Conservation (phyloP, 495 filamentous ascomycete genomes). For the Neurospora sp. region DNA sequence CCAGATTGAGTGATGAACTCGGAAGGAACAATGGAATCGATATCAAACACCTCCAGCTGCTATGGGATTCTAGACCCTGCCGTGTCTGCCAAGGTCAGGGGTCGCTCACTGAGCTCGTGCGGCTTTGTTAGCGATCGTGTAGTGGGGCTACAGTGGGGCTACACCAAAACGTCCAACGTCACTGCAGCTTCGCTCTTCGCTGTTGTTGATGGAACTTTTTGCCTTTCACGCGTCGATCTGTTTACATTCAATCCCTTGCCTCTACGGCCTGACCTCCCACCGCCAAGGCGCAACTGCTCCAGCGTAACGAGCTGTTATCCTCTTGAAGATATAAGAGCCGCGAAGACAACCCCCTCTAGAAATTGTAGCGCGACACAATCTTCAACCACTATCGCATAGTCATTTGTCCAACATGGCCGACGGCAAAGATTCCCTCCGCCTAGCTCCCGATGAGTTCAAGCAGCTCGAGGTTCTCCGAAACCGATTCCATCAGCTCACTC, state of each 20-base stretch:
- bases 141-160: background rate
- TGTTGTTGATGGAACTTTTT: background rate
- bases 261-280: background rate
- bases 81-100: background rate
- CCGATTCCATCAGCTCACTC: constrained; percentile 57
- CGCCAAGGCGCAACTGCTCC: background rate
- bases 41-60: background rate
- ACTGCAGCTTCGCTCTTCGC: background rate
- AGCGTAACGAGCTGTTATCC: too few relatives aligned
- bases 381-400: background rate
- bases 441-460: constrained; percentile 54
- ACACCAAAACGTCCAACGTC: background rate
- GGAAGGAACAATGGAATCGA: background rate
- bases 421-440: constrained; percentile 23
- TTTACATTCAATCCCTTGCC: background rate
- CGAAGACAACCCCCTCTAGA: background rate
- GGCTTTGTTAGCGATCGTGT: background rate
- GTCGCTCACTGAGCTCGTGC: background rate
- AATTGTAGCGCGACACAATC: background rate
- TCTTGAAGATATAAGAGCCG: background rate
- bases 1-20: background rate
- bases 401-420: constrained; percentile 28
- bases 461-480: constrained; percentile 66
- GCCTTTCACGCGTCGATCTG: background rate
- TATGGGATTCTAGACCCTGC: background rate